Base-by-base conservation (phyloP, 257 asterid species). In the Phtheirospermum japonicum region DNA sequence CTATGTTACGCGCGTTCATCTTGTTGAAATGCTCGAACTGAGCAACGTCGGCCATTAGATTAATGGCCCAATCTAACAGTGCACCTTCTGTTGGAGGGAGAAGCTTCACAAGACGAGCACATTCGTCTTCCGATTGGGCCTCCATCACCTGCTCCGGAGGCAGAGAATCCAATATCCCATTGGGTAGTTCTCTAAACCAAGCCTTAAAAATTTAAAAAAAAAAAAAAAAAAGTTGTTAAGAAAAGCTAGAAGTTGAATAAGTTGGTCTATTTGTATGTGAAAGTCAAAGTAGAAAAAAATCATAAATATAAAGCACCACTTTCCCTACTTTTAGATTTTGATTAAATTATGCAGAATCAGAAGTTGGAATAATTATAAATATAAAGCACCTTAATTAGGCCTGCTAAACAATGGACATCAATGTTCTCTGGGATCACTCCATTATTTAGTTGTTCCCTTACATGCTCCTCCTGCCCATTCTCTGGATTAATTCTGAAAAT, bases 11-110 rank as follows among this genome's bases (percentile, higher is more conserved):
- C 2, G 96, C 88, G 49, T 84, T 85, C 98, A 88, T 90, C 73
- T 90, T 90, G 80, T 85, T 90, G 32, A 74, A 75, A 64, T 76
- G 34, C 72, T 90, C 94, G 18, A 85, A 48, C 77, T 90, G 91
- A 37, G 98, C 96, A 62, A 88, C 95, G 64, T 90, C 98, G 12
- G 98, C 87, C 98, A 90, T 90, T 9, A 90, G 77, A 80, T 90
- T 85, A 33, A 90, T 49, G 10, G 94, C 98, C 98, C 98, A 90
- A 66, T 90, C 89, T 62, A 88, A 46, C 13, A 90, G 82, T 31
- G 96, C 88, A 39, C 80, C 78, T 74, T 90, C 96, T 9, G 88
- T 84, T 10, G 88, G 78, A 12, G 94, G 96, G 55, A 90, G 95
- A 31, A 71, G 76, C 68, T 83, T 83, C 73, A 84, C 88, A 0